Percentiles rank a stretch among this genome's conserved stretches.
phyloP scores from a whole-genome alignment of 1,284 basidiomycete genomes.

The Phlebopus sp. region DNA sequence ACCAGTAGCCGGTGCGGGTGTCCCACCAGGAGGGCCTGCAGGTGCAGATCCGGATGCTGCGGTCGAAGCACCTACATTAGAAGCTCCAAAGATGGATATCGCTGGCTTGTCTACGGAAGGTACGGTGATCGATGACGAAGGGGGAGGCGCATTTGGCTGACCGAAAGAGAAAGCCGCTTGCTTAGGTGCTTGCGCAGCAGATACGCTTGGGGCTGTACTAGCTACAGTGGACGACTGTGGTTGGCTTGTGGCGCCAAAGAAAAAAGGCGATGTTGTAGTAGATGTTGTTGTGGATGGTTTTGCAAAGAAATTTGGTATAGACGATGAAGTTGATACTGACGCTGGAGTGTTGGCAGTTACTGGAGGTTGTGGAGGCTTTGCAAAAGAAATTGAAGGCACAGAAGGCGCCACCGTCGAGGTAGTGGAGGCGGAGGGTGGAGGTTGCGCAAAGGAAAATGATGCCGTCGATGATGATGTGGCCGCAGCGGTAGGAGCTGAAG shows the following conservation, averaged over 20 bases:
- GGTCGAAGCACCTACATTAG: not conserved
- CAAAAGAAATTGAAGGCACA: slow-evolving; percentile 15
- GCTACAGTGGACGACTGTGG: slow-evolving; percentile 4
- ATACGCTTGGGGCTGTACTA: not conserved
- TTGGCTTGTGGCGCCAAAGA: slow-evolving; percentile 6
- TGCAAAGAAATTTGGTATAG: slow-evolving; percentile 26
- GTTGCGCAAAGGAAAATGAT: slow-evolving; percentile 19
- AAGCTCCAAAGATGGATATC: slow-evolving; percentile 5
- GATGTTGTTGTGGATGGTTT: slow-evolving; percentile 10
- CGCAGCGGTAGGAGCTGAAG: slow-evolving; percentile 5
- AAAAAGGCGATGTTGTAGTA: slow-evolving; percentile 6
- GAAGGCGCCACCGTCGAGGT: slow-evolving; percentile 5
- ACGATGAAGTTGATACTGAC: slow-evolving; percentile 13
- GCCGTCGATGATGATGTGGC: slow-evolving; percentile 6
- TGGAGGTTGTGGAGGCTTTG: slow-evolving; percentile 14
- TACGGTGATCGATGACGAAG: not conserved
- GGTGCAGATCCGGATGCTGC: slow-evolving; percentile 4
- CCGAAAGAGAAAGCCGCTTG: slow-evolving; percentile 17
- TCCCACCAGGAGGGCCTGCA: slow-evolving; percentile 1
- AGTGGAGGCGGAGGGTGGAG: slow-evolving; percentile 2
- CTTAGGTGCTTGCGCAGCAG: slow-evolving; percentile 10
- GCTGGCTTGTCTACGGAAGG: slow-evolving; percentile 11
- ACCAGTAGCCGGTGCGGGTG: too few species aligned
- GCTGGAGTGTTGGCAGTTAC: slow-evolving; percentile 10
- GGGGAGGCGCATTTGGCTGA: slow-evolving; percentile 12